phyloP scores from a whole-genome alignment of 2,329 filamentous ascomycete species.

The Orbilia brochopaga region DNA sequence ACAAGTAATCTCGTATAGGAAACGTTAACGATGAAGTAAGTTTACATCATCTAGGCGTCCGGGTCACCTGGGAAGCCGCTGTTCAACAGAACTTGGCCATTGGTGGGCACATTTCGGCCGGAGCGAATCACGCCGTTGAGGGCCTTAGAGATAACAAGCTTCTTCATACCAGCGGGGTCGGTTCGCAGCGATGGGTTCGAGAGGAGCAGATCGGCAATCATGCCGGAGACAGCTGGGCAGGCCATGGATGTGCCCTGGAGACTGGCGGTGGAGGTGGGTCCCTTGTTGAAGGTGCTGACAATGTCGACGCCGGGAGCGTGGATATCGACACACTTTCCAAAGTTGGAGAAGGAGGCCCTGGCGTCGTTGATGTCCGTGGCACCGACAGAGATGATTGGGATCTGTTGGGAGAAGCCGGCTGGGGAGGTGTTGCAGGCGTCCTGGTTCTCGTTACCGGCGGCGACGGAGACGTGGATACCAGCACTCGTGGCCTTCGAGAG shows the following conservation, averaged over 20 bases:
- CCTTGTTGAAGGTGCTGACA: conserved; percentile 61
- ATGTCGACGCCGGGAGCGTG: conserved; percentile 66
- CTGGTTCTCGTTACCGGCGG: conserved; percentile 58
- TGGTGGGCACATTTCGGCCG: conserved; percentile 15
- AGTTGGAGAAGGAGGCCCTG: conserved; percentile 60
- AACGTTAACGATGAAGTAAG: no score
- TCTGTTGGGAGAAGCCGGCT: conserved; percentile 58
- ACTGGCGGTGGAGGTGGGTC: conserved; percentile 60
- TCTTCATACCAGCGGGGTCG: conserved; percentile 52
- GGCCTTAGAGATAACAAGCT: conserved; percentile 32
- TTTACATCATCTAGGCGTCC: no score
- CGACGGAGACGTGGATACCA: conserved; percentile 59
- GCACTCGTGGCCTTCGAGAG: conserved; percentile 60
- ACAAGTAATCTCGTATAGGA: no score
- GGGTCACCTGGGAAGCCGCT: conserved; percentile 46
- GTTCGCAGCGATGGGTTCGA: conserved; percentile 45
- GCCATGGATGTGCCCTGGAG: conserved; percentile 63
- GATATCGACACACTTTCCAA: conserved; percentile 64
- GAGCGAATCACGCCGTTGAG: conserved; percentile 22
- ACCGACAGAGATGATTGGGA: conserved; percentile 59
- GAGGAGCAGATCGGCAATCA: conserved; percentile 53
- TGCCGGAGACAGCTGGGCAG: conserved; percentile 58
- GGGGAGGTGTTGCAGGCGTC: conserved; percentile 56
- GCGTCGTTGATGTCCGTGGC: conserved; percentile 57
- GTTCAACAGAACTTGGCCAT: conserved; percentile 36